Percentiles rank a stretch among this genome's conserved stretches.
phyloP scores from a whole-genome alignment of 2,329 filamentous ascomycete species.

The Colletotrichum siamense region DNA sequence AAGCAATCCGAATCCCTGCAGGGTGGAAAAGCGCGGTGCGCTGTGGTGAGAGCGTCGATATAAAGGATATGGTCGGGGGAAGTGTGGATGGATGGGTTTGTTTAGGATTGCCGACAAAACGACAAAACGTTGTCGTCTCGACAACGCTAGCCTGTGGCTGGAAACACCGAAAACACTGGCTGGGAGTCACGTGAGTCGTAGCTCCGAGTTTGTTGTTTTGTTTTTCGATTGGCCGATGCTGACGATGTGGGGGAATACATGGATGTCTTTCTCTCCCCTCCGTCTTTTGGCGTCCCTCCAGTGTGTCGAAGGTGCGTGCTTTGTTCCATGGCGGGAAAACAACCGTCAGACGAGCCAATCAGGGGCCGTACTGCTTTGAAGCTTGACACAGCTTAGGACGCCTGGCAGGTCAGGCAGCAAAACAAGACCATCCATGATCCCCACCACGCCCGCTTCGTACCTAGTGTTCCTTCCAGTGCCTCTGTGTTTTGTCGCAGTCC shows the following conservation, averaged over 20 bases:
- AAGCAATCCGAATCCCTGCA: slow-evolving; percentile 15
- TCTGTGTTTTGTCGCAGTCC: not conserved
- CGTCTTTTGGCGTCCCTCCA: not conserved
- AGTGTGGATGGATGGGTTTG: slow-evolving; percentile 1
- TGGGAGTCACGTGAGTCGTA: not conserved
- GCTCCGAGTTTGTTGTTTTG: not conserved
- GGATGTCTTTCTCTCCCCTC: not conserved
- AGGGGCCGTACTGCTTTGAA: not conserved
- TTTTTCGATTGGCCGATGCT: not conserved
- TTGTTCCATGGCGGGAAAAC: not conserved
- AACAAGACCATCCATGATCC: not conserved
- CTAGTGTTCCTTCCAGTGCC: not conserved
- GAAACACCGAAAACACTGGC: not conserved
- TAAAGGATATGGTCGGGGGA: slow-evolving; percentile 20
- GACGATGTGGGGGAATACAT: not conserved
- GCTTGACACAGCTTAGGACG: not conserved
- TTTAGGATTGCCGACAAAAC: not conserved
- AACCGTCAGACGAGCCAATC: not conserved
- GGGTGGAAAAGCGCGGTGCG: slow-evolving; percentile 16
- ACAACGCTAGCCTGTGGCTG: not conserved
- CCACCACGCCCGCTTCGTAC: not conserved
- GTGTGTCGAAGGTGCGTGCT: not conserved
- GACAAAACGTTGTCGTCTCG: not conserved
- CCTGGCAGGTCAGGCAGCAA: slow-evolving; percentile 5
- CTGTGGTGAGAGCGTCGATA: slow-evolving; percentile 21